Conservation (phyloP, 179 eudicot genomes). For the Spinacia oleracea region DNA sequence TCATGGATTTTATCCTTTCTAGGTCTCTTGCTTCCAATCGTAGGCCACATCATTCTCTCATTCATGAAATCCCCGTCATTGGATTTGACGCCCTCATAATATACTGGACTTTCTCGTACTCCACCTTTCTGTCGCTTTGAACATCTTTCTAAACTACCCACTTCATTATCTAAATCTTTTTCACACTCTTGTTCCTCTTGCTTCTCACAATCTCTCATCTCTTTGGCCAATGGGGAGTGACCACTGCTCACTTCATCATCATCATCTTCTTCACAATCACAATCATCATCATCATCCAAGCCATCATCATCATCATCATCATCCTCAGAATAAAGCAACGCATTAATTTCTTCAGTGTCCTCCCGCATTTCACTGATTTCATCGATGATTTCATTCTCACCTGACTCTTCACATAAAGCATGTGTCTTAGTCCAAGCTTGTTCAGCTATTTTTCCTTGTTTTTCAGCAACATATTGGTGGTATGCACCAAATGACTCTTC, state of each 20-base stretch:
- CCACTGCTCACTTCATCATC: conserved; percentile 65
- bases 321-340: conserved; percentile 62
- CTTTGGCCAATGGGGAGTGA: conserved; percentile 45
- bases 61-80: conserved; percentile 36
- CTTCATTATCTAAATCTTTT: conserved; percentile 37
- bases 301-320: conserved; percentile 23
- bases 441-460: conserved; percentile 22
- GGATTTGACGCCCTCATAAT: conserved; percentile 22
- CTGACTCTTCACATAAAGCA: conserved; percentile 36
- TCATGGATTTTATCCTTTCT: conserved; percentile 54
- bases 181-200: conserved; percentile 23
- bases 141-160: conserved; percentile 39
- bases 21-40: conserved; percentile 32
- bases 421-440: conserved; percentile 31
- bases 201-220: conserved; percentile 22
- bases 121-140: conserved; percentile 51
- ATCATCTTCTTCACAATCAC: conserved; percentile 34
- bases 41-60: conserved; percentile 25
- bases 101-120: conserved; percentile 15
- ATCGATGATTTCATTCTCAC: conserved; percentile 40
- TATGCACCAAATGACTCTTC: conserved; percentile 20
- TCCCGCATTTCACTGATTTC: conserved; percentile 56
- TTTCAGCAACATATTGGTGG: conserved; percentile 15
- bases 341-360: conserved; percentile 72
- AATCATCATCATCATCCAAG: not conserved